Conservation (phyloP, 108 stramenopile genomes). For the Parmales sp. region DNA sequence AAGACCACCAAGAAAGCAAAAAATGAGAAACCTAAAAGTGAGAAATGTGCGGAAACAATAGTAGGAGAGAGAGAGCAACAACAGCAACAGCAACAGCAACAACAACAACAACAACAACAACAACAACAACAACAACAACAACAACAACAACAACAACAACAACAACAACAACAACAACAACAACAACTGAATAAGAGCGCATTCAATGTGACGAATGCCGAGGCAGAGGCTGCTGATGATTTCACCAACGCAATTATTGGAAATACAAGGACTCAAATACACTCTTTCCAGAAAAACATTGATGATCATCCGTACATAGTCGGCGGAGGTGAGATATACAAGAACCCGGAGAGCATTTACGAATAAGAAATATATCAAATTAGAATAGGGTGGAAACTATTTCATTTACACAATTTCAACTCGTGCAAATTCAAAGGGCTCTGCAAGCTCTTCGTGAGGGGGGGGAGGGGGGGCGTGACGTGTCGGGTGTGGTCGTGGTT, state of each 20-base stretch:
- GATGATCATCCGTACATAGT: no score
- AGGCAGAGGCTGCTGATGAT: neutral
- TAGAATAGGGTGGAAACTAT: no score
- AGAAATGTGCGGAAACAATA: no score
- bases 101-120: neutral
- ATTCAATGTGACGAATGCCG: neutral
- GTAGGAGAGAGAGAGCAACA: no score
- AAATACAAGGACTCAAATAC: neutral
- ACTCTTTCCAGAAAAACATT: neutral
- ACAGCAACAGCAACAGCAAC: neutral
- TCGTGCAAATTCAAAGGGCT: no score
- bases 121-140: neutral
- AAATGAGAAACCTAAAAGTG: no score
- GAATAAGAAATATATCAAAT: no score
- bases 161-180: neutral
- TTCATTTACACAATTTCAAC: no score
- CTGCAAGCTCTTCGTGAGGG: no score
- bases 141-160: neutral
- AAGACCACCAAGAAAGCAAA: no score
- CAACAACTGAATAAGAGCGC: neutral
- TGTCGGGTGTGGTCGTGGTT: no score
- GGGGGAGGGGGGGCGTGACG: no score
- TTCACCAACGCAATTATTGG: neutral
- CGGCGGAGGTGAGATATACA: neutral
- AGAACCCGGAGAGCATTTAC: neutral